Evolutionary conservation across 352 stramenopile species (phyloP).

Genomic region (Pythium plurisporium): DNA sequence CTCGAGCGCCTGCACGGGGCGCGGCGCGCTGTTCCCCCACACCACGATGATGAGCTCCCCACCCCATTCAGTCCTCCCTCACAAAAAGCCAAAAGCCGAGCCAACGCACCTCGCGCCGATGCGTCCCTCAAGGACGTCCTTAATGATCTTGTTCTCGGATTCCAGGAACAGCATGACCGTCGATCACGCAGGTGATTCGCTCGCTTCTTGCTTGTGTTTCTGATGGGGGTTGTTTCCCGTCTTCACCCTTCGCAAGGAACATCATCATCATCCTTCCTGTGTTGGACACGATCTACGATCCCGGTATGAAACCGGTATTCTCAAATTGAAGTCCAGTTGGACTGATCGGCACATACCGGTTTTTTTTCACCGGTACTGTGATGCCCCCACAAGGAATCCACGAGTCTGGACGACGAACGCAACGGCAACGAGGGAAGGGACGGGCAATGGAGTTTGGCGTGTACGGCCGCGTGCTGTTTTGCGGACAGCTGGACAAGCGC

Average conservation of each 20-base stretch:
- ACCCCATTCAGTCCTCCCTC: background rate
- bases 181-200: background rate
- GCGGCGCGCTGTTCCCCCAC: conserved; percentile 47
- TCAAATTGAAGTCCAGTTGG: conserved; percentile 24
- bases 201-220: conserved; percentile 23
- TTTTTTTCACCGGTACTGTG: background rate
- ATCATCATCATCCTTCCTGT: conserved; percentile 15
- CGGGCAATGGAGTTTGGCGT: conserved; percentile 53
- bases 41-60: conserved; percentile 1
- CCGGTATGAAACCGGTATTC: conserved; percentile 20
- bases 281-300: conserved; percentile 23
- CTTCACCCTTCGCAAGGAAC: conserved; percentile 4
- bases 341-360: too few relatives aligned
- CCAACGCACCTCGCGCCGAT: conserved; percentile 60
- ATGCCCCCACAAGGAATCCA: background rate
- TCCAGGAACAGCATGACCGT: conserved; percentile 76
- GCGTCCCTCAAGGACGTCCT: conserved; percentile 71
- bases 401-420: too few relatives aligned
- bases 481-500: conserved; percentile 69
- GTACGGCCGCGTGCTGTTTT: conserved; percentile 71
- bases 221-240: conserved; percentile 21
- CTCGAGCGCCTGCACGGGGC: conserved; percentile 67
- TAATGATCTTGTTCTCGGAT: conserved; percentile 87
- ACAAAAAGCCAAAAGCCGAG: background rate
- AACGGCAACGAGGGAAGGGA: background rate